Percentiles rank a stretch among this genome's conserved stretches.
phyloP scores from a whole-genome alignment of 75 land plant species.

The Picea glauca region DNA sequence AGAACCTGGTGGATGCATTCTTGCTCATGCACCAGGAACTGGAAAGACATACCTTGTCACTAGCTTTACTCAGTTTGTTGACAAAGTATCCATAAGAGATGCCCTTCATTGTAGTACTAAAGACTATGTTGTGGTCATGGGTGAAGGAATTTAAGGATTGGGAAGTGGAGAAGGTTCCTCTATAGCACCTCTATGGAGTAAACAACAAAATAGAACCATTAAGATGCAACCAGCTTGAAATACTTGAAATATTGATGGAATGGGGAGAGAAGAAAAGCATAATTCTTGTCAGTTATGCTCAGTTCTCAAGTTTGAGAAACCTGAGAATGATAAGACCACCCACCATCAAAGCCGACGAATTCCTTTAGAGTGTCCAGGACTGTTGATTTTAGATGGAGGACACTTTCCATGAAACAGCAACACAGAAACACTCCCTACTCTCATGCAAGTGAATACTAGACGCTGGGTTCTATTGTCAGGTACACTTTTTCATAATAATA shows the following conservation, averaged over 20 bases:
- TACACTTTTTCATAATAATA: constrained; percentile 77
- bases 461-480: constrained; percentile 75
- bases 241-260: constrained; percentile 36
- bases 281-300: constrained; percentile 75
- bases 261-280: constrained; percentile 69
- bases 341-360: constrained; percentile 21
- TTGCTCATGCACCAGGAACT: constrained; percentile 96
- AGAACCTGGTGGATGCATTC: constrained; percentile 78
- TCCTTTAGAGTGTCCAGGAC: constrained; percentile 43
- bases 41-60: constrained; percentile 83
- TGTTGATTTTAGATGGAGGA: constrained; percentile 91
- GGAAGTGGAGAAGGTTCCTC: constrained; percentile 66
- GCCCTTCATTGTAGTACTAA: constrained; percentile 82
- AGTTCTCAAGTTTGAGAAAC: constrained; percentile 45
- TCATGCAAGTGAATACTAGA: constrained; percentile 66
- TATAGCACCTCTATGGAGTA: constrained; percentile 51
- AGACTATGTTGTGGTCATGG: constrained; percentile 75
- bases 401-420: constrained; percentile 72
- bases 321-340: constrained; percentile 22
- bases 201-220: constrained; percentile 43
- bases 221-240: constrained; percentile 52
- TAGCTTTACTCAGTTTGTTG: constrained; percentile 78
- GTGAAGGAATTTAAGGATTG: constrained; percentile 74
- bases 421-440: constrained; percentile 61
- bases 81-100: constrained; percentile 56